Base-by-base conservation (phyloP, 345 rosid genomes). In the Citrus reticulata region DNA sequence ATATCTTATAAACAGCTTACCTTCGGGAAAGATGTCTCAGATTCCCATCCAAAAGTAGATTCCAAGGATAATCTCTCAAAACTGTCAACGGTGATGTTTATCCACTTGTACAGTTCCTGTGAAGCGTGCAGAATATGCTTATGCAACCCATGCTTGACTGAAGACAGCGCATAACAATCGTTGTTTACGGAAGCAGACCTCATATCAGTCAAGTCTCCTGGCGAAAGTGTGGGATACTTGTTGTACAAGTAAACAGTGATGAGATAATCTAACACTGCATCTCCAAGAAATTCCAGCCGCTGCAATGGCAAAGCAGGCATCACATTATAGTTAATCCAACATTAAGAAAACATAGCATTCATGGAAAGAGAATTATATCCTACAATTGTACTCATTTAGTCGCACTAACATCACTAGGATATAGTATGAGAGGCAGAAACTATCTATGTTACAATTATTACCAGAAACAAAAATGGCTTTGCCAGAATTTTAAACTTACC, bases 261-360 rank as follows among this genome's bases (percentile, higher is more conserved):
- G 4, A 94, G 85, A 80, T 88, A 93, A 83, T 96, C 99, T 76
- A 96, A 79, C 40, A 94, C 94, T 0, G 98, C 79, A 73, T 96
- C 99, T 2, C 99, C 99, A 2, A 96, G 98, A 85, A 92, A 96
- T 81, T 96, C 99, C 83, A 96, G 82, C 76, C 98, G 86, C 99
- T 96, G 93, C 80, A 66, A 37, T 98, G 93, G 93, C 78, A 66
- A 39, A 80, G 59, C 54, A 77, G 16, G 20, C 55, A 66, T 32
- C 9, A 27, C 32, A 65, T 34, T 0, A 29, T 17, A 54, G 8
- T 60, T 27, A 70, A 63, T 34, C 34, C 22, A 76, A 37, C 9
- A 32, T 35, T 1, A 51, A 20, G 55, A 55, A 58, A 73, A 40
- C 34, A 51, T 3, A 72, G 73, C 4, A 25, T 55, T 8, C 24